Evolutionary conservation across 1,284 basidiomycete genomes (phyloP), one percentile per base, ranked within the genome.

Genomic region (Apiotrichum porosum): DNA sequence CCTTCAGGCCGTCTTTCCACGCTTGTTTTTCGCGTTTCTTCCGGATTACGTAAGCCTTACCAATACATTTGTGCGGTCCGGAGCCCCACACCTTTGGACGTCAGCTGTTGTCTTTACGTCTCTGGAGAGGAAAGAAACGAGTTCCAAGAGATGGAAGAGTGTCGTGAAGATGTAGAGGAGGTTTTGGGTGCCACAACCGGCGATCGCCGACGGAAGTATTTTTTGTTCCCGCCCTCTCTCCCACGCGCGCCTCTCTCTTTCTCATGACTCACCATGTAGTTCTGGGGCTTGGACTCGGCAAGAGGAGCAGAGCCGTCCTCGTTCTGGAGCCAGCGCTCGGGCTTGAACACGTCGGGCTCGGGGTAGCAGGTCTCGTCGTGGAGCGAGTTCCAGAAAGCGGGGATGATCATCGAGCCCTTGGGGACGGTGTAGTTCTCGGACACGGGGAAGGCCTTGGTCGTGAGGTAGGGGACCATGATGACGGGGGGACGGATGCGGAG

Each of bases 401-500:
- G 94, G 61, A 98, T 97, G 64, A 97, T 81, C 89, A 98, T 97
- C 67, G 85, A 85, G 60, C 83, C 83, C 49, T 81, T 82, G 33
- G 95, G 94, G 0, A 92, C 93, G 15, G 86, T 94, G 78, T 98
- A 98, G 65, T 87, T 81, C 18, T 82, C 76, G 42, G 84, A 79
- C 74, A 98, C 91, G 28, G 91, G 90, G 84, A 98, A 97, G 0
- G 88, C 73, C 75, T 87, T 89, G 54, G 81, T 85, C 33, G 88
- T 81, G 66, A 82, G 81, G 79, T 98, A 98, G n/a, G 94, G 95
- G 23, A 95, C 90, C 89, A 93, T 93, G 28, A 86, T 86, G 41
- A 93, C 90, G 8, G 93, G 90, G 34, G 92, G 93, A 74, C 87
- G 88, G 51, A 92, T 74, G 30, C 94, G 83, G 68, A 97, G 77